A percentile compares a stretch with the other conserved stretches of the same genome.
Evolutionary conservation across 495 filamentous ascomycete genomes (phyloP).

Genomic region (Apodospora peruviana): DNA sequence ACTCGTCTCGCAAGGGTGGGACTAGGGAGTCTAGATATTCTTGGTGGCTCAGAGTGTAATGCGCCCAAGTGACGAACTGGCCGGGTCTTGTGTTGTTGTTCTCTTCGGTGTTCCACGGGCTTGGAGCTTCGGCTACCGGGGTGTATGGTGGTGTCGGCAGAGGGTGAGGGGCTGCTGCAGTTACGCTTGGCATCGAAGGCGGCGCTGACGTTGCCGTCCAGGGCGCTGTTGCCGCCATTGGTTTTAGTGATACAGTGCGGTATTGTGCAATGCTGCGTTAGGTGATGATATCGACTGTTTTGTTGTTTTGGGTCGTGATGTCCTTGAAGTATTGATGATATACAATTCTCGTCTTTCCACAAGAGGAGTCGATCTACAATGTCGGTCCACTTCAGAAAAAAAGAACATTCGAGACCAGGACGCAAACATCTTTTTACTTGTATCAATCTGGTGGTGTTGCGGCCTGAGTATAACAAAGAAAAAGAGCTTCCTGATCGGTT

Average conservation of each 20-base stretch:
- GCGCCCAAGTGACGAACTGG: background rate
- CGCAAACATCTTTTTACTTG: no score
- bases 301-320: no score
- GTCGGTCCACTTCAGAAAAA: no score
- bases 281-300: no score
- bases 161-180: background rate
- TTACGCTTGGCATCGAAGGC: background rate
- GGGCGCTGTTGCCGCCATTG: background rate
- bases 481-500: no score
- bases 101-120: background rate
- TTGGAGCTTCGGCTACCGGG: background rate
- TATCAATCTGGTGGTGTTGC: no score
- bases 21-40: conserved; percentile 46
- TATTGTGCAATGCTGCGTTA: no score
- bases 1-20: conserved; percentile 36
- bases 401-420: no score
- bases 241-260: background rate
- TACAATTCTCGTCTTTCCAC: no score
- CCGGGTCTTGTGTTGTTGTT: background rate
- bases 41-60: conserved; percentile 15
- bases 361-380: no score
- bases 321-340: no score
- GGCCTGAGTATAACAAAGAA: no score
- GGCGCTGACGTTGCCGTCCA: background rate
- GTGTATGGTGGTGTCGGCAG: background rate